These are phyloP conservation scores for Leccinellum albellum DNA, from an alignment of 768 basidiomycete genomes.

Conservation along the genomic window DNA sequence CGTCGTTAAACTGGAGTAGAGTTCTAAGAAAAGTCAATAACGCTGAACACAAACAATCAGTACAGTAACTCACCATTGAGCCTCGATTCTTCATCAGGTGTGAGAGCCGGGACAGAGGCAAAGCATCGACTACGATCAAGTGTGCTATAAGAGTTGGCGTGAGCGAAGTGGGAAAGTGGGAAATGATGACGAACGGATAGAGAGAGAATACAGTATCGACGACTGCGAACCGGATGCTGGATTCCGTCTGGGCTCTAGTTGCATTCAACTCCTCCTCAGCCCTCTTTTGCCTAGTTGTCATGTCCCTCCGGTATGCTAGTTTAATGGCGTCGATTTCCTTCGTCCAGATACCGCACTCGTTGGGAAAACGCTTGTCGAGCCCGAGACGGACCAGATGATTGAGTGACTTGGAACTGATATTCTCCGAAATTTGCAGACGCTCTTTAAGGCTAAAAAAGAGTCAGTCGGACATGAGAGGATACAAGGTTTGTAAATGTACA, in stretches of 20 bases:
- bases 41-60: not conserved
- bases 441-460: conserved; percentile 20
- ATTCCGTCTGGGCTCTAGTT: conserved; percentile 13
- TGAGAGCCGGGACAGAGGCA: conserved; percentile 9
- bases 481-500: conserved; percentile 14
- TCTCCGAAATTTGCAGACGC: conserved; percentile 23
- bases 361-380: conserved; percentile 29
- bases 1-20: conserved; percentile 12
- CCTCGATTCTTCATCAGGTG: conserved; percentile 11
- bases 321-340: conserved; percentile 12
- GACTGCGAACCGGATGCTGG: conserved; percentile 20
- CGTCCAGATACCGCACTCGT: conserved; percentile 23
- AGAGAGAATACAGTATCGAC: conserved; percentile 26
- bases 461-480: not conserved
- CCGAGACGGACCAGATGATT: conserved; percentile 29
- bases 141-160: conserved; percentile 5
- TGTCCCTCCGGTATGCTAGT: not conserved
- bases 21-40: conserved; percentile 7
- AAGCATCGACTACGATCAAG: conserved; percentile 20
- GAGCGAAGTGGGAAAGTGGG: not conserved
- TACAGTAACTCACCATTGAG: conserved; percentile 7
- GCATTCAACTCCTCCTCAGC: conserved; percentile 9
- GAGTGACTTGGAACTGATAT: conserved; percentile 25
- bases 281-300: conserved; percentile 9
- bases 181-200: conserved; percentile 17